Conservation (phyloP, 2,329 filamentous ascomycete species). For the Penicillium polonicum region DNA sequence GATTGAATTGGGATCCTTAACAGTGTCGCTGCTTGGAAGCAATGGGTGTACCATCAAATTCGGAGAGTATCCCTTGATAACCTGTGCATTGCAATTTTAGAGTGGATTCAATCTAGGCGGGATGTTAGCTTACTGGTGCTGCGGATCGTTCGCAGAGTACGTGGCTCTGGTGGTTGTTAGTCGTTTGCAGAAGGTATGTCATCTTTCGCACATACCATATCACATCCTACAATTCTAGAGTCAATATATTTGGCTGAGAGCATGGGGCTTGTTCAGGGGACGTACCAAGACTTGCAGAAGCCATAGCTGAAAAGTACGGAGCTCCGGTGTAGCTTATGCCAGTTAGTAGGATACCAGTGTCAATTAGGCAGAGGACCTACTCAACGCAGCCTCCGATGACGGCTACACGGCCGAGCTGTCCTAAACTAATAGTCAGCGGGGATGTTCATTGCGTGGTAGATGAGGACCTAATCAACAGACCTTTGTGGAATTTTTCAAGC, state of each 20-base stretch:
- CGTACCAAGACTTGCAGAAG: constrained; percentile 77
- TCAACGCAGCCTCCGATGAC: constrained; percentile 95
- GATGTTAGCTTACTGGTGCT: constrained; percentile 49
- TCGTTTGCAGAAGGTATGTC: background rate
- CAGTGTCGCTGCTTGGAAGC: constrained; percentile 72
- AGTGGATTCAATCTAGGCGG: background rate
- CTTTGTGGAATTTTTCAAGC: constrained; percentile 95
- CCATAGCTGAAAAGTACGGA: constrained; percentile 97
- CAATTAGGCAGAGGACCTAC: constrained; percentile 29
- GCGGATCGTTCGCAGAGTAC: constrained; percentile 93
- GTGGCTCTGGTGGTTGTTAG: constrained; percentile 56
- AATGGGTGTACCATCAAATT: constrained; percentile 98
- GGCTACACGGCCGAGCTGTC: constrained; percentile 85
- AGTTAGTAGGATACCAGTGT: constrained; percentile 12
- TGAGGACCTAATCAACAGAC: constrained; percentile 46
- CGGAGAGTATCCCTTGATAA: constrained; percentile 97
- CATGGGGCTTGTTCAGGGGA: background rate
- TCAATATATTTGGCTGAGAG: background rate
- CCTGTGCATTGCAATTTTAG: constrained; percentile 41
- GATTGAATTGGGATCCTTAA: constrained; percentile 49
- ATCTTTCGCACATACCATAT: constrained; percentile 65
- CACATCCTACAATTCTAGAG: constrained; percentile 52
- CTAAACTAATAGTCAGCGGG: constrained; percentile 47
- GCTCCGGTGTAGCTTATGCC: constrained; percentile 75
- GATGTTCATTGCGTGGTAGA: background rate